Evolutionary conservation across 495 filamentous ascomycete genomes (phyloP).

Genomic region (Hyaloscypha bicolor): DNA sequence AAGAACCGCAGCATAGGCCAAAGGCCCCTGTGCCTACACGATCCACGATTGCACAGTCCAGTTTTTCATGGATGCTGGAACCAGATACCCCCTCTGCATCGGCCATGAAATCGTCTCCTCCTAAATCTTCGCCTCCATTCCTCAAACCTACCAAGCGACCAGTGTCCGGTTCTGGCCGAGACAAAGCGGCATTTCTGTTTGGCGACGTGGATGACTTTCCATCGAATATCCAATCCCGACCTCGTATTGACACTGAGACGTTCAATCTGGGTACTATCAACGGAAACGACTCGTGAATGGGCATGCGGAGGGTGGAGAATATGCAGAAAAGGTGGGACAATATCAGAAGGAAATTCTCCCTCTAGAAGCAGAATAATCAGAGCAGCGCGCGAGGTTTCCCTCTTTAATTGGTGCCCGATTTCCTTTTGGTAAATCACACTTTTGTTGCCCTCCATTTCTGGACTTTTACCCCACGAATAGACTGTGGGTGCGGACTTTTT

Average conservation of each 20-base stretch:
- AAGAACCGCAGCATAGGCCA: constrained; percentile 37
- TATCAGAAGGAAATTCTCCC: not conserved
- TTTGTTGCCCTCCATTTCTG: not conserved
- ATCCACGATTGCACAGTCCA: constrained; percentile 76
- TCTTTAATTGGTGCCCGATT: not conserved
- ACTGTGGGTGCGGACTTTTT: not conserved
- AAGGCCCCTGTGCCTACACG: constrained; percentile 54
- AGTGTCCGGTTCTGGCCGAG: constrained; percentile 39
- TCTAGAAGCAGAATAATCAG: not conserved
- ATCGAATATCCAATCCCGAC: not conserved
- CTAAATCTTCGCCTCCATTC: constrained; percentile 46
- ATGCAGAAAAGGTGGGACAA: not conserved
- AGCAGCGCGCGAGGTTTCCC: not conserved
- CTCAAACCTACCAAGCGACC: constrained; percentile 32
- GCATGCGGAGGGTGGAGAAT: not conserved
- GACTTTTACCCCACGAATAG: constrained; percentile 11
- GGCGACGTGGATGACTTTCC: constrained; percentile 49
- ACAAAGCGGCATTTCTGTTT: constrained; percentile 58
- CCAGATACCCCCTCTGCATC: constrained; percentile 41
- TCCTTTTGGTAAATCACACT: not conserved
- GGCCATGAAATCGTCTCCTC: constrained; percentile 44
- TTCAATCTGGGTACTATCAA: constrained; percentile 33
- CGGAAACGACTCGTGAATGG: constrained; percentile 13
- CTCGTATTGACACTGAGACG: constrained; percentile 15
- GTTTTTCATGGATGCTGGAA: constrained; percentile 94